Conservation (phyloP, 208 protist genomes). For the Borovskyia barvae region DNA sequence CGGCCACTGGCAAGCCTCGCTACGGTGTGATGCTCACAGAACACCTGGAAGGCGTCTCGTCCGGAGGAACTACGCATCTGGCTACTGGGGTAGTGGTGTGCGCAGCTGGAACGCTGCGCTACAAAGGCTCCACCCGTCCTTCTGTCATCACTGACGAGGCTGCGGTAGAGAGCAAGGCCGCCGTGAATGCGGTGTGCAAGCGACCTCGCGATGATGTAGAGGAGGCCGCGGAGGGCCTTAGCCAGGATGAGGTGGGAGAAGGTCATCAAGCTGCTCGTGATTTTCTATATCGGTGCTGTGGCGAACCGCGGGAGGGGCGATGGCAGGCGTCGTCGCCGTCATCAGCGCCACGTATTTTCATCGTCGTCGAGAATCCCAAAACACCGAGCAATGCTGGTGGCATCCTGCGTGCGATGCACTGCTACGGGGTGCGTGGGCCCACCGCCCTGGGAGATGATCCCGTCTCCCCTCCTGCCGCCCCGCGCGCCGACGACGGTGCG, state of each 20-base stretch:
- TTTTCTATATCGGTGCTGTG: too few relatives aligned
- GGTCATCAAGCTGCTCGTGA: too few relatives aligned
- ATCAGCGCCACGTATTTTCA: slow-evolving; percentile 30
- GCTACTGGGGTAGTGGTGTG: slow-evolving; percentile 24
- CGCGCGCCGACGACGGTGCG: not conserved
- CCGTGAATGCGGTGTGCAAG: too few relatives aligned
- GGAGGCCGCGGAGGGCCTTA: not conserved
- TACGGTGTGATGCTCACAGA: slow-evolving; percentile 37
- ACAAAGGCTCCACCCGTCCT: too few relatives aligned
- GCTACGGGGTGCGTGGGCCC: slow-evolving; percentile 24
- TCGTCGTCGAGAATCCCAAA: slow-evolving; percentile 72
- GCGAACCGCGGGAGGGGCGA: not conserved
- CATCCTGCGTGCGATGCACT: slow-evolving; percentile 68
- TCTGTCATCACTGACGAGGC: too few relatives aligned
- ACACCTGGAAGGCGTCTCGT: slow-evolving; percentile 38
- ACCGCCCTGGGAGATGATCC: slow-evolving; percentile 1
- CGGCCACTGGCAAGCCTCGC: slow-evolving; percentile 33
- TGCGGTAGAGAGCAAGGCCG: too few relatives aligned
- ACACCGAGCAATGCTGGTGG: slow-evolving; percentile 64
- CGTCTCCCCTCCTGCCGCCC: not conserved
- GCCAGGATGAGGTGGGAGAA: not conserved
- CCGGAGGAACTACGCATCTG: slow-evolving; percentile 15
- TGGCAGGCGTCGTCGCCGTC: not conserved
- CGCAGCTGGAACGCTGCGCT: slow-evolving; percentile 14
- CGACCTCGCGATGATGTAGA: not conserved